Conservation (phyloP, 1,284 basidiomycete species). For the Albatrellus sp. region DNA sequence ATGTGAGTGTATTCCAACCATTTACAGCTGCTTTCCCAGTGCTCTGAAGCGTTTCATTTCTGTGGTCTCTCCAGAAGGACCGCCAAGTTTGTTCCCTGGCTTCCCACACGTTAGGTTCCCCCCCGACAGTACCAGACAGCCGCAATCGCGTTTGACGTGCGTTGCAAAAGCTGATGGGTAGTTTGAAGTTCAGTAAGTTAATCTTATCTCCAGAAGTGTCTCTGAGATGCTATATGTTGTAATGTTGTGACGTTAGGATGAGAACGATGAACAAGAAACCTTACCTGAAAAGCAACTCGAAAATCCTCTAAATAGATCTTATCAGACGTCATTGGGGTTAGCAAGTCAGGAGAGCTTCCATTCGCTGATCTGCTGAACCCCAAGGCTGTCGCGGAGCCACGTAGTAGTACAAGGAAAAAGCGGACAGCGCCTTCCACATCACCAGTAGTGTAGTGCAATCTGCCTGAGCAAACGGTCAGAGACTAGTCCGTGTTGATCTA, state of each 20-base stretch:
- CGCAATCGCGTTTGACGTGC: conserved; percentile 40
- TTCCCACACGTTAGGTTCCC: conserved; percentile 39
- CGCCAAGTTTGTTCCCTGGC: conserved; percentile 52
- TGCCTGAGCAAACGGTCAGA: conserved; percentile 30
- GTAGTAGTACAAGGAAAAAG: conserved; percentile 51
- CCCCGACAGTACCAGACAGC: conserved; percentile 33
- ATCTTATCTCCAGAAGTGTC: conserved; percentile 33
- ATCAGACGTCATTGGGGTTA: conserved; percentile 23
- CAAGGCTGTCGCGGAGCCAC: conserved; percentile 17
- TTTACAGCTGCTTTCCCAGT: conserved; percentile 47
- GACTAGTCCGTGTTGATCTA: not conserved
- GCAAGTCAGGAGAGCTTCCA: conserved; percentile 12
- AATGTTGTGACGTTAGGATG: too few relatives aligned
- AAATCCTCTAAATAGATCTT: conserved; percentile 70
- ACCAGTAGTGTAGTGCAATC: conserved; percentile 67
- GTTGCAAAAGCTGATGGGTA: conserved; percentile 50
- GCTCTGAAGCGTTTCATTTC: conserved; percentile 37
- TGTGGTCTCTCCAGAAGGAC: conserved; percentile 43
- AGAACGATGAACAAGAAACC: not conserved
- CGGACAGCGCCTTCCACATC: conserved; percentile 57
- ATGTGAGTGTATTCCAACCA: conserved; percentile 28
- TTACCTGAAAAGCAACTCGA: conserved; percentile 59
- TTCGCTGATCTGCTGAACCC: conserved; percentile 11
- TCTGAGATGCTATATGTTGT: conserved; percentile 44
- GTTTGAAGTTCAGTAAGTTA: conserved; percentile 28